These are phyloP conservation scores for Colletotrichum spinosum DNA, from an alignment of 2,329 filamentous ascomycete species.

Conservation along the genomic window DNA sequence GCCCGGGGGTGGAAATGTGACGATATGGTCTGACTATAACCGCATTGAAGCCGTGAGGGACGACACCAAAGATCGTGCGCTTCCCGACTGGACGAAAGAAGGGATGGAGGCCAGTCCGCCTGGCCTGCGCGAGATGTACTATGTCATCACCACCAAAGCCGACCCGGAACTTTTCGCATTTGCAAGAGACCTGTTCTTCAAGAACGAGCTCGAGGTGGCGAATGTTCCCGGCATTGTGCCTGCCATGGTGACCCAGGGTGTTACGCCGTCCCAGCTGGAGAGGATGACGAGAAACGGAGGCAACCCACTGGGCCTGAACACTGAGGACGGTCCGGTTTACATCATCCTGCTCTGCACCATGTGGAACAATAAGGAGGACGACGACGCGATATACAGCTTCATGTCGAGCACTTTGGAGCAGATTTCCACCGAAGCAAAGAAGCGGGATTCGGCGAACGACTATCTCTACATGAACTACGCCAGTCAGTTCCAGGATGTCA, in stretches of 20 bases:
- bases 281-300: conserved; percentile 51
- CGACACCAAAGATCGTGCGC: conserved; percentile 38
- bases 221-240: conserved; percentile 43
- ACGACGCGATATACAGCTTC: conserved; percentile 38
- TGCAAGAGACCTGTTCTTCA: conserved; percentile 35
- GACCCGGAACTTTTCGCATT: conserved; percentile 38
- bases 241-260: conserved; percentile 51
- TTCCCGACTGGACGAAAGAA: conserved; percentile 36
- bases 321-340: conserved; percentile 42
- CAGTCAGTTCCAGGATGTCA: conserved; percentile 50
- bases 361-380: conserved; percentile 40
- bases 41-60: conserved; percentile 45
- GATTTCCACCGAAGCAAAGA: conserved; percentile 36
- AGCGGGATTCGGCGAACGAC: conserved; percentile 34
- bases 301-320: conserved; percentile 50
- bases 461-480: conserved; percentile 59
- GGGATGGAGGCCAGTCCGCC: conserved; percentile 26
- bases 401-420: conserved; percentile 37
- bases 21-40: conserved; percentile 52
- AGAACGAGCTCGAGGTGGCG: conserved; percentile 20
- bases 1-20: conserved; percentile 46
- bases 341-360: conserved; percentile 39
- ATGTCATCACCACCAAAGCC: conserved; percentile 38
- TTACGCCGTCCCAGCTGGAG: conserved; percentile 51
- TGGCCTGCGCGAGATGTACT: conserved; percentile 41